Conservation (phyloP, 345 rosid genomes). For the Sonneratia caseolaris region DNA sequence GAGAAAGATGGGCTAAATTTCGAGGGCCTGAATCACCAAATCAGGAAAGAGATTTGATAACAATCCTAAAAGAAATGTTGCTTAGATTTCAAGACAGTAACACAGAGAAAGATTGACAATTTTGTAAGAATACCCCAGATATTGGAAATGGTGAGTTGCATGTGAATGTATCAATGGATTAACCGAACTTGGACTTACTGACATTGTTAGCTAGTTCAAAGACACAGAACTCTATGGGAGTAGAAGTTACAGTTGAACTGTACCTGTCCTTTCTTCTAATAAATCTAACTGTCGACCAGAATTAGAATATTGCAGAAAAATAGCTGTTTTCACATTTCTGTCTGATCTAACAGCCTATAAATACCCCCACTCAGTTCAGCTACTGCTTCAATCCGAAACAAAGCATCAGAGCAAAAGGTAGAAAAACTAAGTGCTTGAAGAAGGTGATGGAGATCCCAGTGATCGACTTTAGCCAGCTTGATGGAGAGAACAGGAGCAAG, state of each 20-base stretch:
- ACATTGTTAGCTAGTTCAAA: conserved; percentile 12
- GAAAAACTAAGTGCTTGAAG: not conserved
- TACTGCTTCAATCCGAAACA: conserved; percentile 14
- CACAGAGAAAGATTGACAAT: conserved; percentile 12
- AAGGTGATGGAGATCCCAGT: conserved; percentile 52
- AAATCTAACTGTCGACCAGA: conserved; percentile 5
- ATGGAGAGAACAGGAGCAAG: conserved; percentile 52
- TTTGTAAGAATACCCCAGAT: conserved; percentile 6
- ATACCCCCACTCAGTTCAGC: conserved; percentile 17
- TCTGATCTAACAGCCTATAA: conserved; percentile 24
- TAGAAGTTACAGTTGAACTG: conserved; percentile 4
- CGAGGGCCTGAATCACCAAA: conserved; percentile 12
- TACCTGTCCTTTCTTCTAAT: conserved; percentile 11
- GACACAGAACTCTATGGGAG: conserved; percentile 8
- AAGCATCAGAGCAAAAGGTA: conserved; percentile 7
- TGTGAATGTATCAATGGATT: conserved; percentile 24
- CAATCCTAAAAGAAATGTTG: conserved; percentile 4
- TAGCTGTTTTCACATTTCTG: not conserved
- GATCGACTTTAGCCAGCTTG: conserved; percentile 50
- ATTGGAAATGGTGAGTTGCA: conserved; percentile 24
- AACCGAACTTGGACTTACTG: conserved; percentile 30
- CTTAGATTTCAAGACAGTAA: conserved; percentile 17
- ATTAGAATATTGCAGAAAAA: not conserved
- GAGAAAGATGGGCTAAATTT: not conserved
- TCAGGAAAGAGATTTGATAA: conserved; percentile 11